Base-by-base conservation (phyloP, 1,284 basidiomycete species). In the Athelia psychrophila region DNA sequence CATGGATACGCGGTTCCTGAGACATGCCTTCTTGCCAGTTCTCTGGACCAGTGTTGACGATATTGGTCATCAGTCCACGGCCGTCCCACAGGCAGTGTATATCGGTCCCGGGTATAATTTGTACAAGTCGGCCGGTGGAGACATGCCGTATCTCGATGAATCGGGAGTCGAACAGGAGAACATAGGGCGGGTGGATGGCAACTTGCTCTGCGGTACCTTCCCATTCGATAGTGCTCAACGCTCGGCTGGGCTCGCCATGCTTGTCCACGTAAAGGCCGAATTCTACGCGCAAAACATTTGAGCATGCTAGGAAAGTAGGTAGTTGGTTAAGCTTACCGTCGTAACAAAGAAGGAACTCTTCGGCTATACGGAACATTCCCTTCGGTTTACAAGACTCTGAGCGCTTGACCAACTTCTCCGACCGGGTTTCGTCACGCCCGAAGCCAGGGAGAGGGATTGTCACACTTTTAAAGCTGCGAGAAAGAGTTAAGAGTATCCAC, bases 61-160 rank as follows among this genome's bases (percentile, higher is more conserved):
- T 64, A 32, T 69, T 62, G 53, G 72, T 61, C 51, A 72, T 71
- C 12, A 77, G 72, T 1, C 87, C 85, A 5, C 88, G 79, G 0
- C 89, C 90, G 60, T 94, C 92, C 91, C 91, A 97, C 10, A 93
- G 83, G 62, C 91, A 93, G 16, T 89, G 83, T 19, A 97, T 76
- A 60, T 97, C 88, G 52, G 78, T 79, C 22, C 88, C 88, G 1
- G 84, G 80, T 56, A 98, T 91, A 66, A 98, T 93, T 69, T 98
- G 95, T 0, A 88, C 81, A 10, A 98, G 79, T 8, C 91, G 85
- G 13, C 93, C 94, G 0, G 87, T 92, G 57, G 89, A 75, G 59
- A 89, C 82, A 64, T 97, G 89, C 27, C 95, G 84, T 40, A 98
- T 83, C 71, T 98, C 95, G 64, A 98, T 89, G 72, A 98, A 98